phyloP scores from a whole-genome alignment of 176 grass and related monocot species.

The Aegilops sharonensis region DNA sequence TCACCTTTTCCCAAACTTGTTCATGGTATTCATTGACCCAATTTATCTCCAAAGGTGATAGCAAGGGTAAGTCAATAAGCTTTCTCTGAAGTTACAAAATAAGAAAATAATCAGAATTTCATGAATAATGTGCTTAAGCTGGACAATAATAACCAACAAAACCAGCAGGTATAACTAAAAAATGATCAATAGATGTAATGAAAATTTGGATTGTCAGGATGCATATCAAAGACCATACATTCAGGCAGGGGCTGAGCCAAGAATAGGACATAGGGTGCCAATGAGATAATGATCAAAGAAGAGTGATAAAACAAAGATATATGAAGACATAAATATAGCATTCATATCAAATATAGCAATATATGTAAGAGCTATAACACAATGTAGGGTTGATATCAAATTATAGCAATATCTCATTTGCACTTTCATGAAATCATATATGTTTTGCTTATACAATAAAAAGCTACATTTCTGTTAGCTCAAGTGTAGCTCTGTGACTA shows the following conservation, averaged over 20 bases:
- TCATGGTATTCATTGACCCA: conserved; percentile 85
- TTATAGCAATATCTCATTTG: not conserved
- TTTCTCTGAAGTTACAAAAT: conserved; percentile 55
- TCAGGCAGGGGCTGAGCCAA: not conserved
- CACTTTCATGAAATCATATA: not conserved
- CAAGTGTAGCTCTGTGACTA: not conserved
- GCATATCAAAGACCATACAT: not conserved
- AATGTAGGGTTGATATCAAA: not conserved
- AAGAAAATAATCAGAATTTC: conserved; percentile 2
- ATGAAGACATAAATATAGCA: not conserved
- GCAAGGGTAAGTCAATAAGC: conserved; percentile 61
- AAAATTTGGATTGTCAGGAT: not conserved
- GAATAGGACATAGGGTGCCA: not conserved
- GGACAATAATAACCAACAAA: not conserved
- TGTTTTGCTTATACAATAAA: not conserved
- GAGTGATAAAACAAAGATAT: not conserved
- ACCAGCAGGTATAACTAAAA: not conserved
- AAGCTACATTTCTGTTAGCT: not conserved
- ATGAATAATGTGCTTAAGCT: not conserved
- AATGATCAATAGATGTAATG: not conserved
- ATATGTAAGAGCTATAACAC: not conserved
- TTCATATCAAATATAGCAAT: not conserved
- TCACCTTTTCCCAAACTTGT: conserved; percentile 88
- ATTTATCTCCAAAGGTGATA: conserved; percentile 69
- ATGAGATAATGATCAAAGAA: not conserved